phyloP scores from a whole-genome alignment of 2,329 filamentous ascomycete genomes.

The Diaporthe longicolla region DNA sequence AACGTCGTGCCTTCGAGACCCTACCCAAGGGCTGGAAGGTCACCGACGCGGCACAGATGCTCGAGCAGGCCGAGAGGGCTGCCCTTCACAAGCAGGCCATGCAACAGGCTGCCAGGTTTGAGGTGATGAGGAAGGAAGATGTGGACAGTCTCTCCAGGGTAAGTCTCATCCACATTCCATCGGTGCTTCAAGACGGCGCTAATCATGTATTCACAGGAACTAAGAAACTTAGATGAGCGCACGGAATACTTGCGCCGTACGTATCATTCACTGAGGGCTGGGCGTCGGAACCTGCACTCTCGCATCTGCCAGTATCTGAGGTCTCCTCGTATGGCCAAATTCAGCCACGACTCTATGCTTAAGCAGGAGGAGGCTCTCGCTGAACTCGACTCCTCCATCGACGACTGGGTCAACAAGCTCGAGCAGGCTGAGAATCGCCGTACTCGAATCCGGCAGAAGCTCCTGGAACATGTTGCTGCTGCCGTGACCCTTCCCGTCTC shows the following conservation, averaged over 20 bases:
- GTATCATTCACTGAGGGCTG: constrained; percentile 80
- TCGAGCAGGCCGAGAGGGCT: constrained; percentile 64
- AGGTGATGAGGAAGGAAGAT: constrained; percentile 73
- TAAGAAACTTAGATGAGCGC: constrained; percentile 81
- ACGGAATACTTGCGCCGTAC: constrained; percentile 84
- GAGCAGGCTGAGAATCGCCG: constrained; percentile 85
- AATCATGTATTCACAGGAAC: constrained; percentile 66
- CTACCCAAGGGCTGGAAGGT: constrained; percentile 72
- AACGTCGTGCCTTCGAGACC: constrained; percentile 71
- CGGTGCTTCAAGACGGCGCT: neutral
- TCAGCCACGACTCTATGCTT: constrained; percentile 81
- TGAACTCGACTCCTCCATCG: constrained; percentile 82
- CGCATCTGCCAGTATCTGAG: constrained; percentile 84
- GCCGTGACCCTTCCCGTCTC: constrained; percentile 68
- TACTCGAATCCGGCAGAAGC: constrained; percentile 81
- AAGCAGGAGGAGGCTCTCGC: constrained; percentile 85
- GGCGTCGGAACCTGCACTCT: constrained; percentile 81
- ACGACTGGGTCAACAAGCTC: constrained; percentile 85
- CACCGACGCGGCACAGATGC: constrained; percentile 63
- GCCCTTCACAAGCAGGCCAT: constrained; percentile 72
- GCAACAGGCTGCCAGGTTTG: constrained; percentile 74
- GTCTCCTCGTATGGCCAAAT: constrained; percentile 77
- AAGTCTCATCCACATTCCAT: constrained; percentile 45
- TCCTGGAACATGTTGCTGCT: constrained; percentile 85
- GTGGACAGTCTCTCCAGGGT: constrained; percentile 77